Conservation (phyloP, 352 stramenopile species). For the Pythium chondricola region DNA sequence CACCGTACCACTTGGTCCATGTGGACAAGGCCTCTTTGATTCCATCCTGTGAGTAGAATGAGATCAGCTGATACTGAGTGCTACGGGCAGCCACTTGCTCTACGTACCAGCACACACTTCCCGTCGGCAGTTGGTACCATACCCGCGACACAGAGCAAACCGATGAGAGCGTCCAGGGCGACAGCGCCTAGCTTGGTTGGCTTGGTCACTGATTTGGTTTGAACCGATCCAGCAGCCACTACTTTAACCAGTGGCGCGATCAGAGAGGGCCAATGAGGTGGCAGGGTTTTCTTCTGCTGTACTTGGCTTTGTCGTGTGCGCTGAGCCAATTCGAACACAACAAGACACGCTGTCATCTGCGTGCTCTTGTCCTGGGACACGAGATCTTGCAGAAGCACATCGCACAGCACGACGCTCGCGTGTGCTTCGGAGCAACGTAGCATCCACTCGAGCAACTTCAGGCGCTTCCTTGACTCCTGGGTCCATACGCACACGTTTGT, state of each 20-base stretch:
- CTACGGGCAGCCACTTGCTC: constrained; percentile 9
- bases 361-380: constrained; percentile 28
- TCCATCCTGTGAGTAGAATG: too few species aligned
- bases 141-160: constrained; percentile 26
- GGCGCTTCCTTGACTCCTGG: constrained; percentile 33
- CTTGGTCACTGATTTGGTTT: constrained; percentile 24
- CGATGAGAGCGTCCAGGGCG: constrained; percentile 46
- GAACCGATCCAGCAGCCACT: not conserved
- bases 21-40: too few species aligned
- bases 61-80: too few species aligned
- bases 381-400: constrained; percentile 20
- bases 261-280: not conserved
- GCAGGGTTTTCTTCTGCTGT: not conserved
- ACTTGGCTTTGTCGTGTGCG: constrained; percentile 12
- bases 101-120: too few species aligned
- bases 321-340: constrained; percentile 57
- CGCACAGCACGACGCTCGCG: constrained; percentile 19
- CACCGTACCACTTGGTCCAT: too few species aligned
- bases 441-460: constrained; percentile 55
- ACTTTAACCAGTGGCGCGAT: constrained; percentile 3
- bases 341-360: constrained; percentile 47
- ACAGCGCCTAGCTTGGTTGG: constrained; percentile 43
- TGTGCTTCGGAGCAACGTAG: not conserved
- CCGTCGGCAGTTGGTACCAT: not conserved
- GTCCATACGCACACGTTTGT: constrained; percentile 56